Evolutionary conservation across 1,284 basidiomycete species (phyloP).

Genomic region (Cryptococcus neoformans): DNA sequence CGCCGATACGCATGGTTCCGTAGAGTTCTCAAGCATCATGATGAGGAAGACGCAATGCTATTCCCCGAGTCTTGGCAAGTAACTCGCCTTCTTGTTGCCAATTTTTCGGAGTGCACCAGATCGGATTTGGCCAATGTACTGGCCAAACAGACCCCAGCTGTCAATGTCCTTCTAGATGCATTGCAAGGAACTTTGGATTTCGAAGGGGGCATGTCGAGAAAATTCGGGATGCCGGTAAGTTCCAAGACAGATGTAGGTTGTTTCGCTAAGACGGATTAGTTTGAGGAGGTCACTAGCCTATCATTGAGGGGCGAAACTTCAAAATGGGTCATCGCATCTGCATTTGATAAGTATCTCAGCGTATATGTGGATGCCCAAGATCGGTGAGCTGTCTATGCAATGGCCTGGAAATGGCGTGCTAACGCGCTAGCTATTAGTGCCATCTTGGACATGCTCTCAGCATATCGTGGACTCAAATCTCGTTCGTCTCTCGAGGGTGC

Average conservation of each 20-base stretch:
- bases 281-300: constrained; percentile 44
- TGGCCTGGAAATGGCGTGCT: background rate
- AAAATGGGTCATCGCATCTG: constrained; percentile 68
- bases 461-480: constrained; percentile 64
- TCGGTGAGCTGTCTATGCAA: constrained; percentile 53
- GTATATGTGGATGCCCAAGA: constrained; percentile 97
- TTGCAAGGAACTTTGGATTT: constrained; percentile 83
- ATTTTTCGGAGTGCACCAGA: constrained; percentile 79
- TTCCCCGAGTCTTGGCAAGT: constrained; percentile 84
- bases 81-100: constrained; percentile 70
- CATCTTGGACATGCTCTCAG: constrained; percentile 57
- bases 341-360: constrained; percentile 87
- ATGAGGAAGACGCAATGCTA: constrained; percentile 75
- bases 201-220: constrained; percentile 70
- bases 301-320: constrained; percentile 6
- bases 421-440: constrained; percentile 1
- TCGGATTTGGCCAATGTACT: constrained; percentile 52
- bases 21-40: constrained; percentile 81
- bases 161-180: constrained; percentile 75
- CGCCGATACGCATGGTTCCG: constrained; percentile 95
- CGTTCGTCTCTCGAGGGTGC: constrained; percentile 67
- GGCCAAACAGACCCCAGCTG: constrained; percentile 57
- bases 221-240: constrained; percentile 71
- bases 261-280: constrained; percentile 24
- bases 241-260: background rate